phyloP scores from a whole-genome alignment of 2,329 filamentous ascomycete genomes.

The Ophiostoma angusticollis region DNA sequence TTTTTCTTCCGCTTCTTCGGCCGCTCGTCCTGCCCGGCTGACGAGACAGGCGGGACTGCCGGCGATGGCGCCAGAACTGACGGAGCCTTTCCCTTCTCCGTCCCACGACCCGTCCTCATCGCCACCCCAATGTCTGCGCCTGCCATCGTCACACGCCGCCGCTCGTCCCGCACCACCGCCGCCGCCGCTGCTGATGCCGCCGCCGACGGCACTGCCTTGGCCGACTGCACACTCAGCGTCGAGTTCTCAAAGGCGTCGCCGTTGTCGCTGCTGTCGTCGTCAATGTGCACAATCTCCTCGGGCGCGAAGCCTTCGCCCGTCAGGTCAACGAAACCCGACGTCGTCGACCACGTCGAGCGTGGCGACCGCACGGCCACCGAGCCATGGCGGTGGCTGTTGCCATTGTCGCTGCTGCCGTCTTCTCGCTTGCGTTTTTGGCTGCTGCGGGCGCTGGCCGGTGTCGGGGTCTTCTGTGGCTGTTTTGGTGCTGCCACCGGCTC shows the following conservation, averaged over 20 bases:
- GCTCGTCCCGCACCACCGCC: background rate
- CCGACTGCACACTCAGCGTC: constrained; percentile 1
- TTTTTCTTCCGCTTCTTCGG: background rate
- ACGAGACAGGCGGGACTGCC: too few species aligned
- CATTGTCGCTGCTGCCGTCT: background rate
- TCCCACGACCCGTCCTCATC: background rate
- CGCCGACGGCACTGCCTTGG: background rate
- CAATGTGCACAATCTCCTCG: too few species aligned
- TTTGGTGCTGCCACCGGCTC: too few species aligned
- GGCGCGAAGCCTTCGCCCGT: too few species aligned
- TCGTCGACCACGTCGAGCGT: background rate
- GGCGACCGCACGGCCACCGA: too few species aligned
- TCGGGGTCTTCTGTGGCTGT: too few species aligned
- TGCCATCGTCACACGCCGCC: constrained; percentile 3
- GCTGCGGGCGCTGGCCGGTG: too few species aligned
- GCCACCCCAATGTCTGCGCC: background rate
- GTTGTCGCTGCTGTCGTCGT: constrained; percentile 1
- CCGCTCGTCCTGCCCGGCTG: background rate
- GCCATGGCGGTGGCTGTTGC: too few species aligned
- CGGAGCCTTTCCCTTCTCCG: background rate
- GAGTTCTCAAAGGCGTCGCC: constrained; percentile 6
- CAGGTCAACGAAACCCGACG: background rate
- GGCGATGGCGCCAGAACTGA: too few species aligned
- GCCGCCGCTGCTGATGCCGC: background rate
- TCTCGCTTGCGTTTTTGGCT: too few species aligned